A percentile compares a stretch with the other conserved stretches of the same genome.
Conservation (phyloP, 331 rosid species). For the Quercus lobata region DNA sequence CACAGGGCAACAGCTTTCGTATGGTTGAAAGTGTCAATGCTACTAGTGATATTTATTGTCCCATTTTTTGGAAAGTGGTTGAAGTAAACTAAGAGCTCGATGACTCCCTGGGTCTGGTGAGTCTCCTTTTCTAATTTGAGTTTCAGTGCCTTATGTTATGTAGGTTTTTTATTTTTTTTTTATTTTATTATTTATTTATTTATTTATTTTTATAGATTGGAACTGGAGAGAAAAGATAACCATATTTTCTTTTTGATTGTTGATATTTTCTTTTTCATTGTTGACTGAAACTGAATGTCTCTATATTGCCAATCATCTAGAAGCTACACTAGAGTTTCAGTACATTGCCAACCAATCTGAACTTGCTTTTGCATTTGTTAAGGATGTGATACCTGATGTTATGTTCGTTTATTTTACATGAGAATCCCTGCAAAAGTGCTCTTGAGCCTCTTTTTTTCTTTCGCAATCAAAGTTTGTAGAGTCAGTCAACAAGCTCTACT, state of each 20-base stretch:
- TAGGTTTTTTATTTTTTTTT: neutral
- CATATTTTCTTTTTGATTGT: neutral
- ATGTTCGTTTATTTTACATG: neutral
- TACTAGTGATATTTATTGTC: slow-evolving; percentile 81
- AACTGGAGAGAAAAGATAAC: neutral
- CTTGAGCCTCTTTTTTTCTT: too few species aligned
- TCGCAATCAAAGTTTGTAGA: too few species aligned
- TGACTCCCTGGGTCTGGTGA: slow-evolving; percentile 81
- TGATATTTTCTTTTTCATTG: neutral
- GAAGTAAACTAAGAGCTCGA: slow-evolving; percentile 59
- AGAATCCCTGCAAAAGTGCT: neutral
- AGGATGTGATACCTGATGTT: neutral
- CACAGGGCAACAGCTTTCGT: slow-evolving; percentile 65
- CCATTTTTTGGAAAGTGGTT: slow-evolving; percentile 73
- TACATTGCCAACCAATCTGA: too few species aligned
- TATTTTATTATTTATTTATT: too few species aligned
- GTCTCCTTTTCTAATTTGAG: slow-evolving; percentile 24
- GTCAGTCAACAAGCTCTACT: too few species aligned
- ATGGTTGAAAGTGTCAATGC: slow-evolving; percentile 97
- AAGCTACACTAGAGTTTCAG: too few species aligned
- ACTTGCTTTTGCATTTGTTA: neutral
- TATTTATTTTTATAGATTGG: neutral
- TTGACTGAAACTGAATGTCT: neutral
- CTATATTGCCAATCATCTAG: neutral
- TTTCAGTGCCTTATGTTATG: neutral